These are phyloP conservation scores for Triticum dicoccoides DNA, from an alignment of 176 grass and related monocot species.

Conservation along the genomic window DNA sequence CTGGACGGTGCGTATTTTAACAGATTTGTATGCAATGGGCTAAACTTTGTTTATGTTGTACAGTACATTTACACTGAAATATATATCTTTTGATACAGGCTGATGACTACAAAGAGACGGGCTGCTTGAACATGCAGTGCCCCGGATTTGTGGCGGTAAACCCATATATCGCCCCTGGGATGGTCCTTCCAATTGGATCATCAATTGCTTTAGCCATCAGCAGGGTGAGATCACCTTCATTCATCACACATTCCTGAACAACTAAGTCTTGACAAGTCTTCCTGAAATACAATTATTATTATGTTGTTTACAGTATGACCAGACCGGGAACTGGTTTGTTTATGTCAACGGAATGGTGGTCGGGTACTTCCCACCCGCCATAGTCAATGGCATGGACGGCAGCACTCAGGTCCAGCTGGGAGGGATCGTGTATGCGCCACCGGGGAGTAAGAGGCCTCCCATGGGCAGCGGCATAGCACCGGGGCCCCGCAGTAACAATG, in stretches of 20 bases:
- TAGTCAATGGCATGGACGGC: not conserved
- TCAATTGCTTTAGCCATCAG: not conserved
- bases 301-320: not conserved
- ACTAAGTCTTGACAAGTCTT: not conserved
- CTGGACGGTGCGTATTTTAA: conserved; percentile 11
- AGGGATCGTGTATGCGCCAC: not conserved
- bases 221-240: not conserved
- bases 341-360: not conserved
- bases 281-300: not conserved
- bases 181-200: not conserved
- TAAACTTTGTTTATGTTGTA: not conserved
- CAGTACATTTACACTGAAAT: not conserved
- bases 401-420: conserved; percentile 7
- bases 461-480: conserved; percentile 22
- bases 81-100: not conserved
- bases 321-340: not conserved
- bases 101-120: not conserved
- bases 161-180: not conserved
- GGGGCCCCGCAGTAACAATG: no score
- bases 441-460: not conserved
- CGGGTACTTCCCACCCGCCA: conserved; percentile 22
- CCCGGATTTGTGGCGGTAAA: not conserved
- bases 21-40: not conserved
- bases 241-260: not conserved
- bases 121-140: conserved; percentile 16